Evolutionary conservation across 345 rosid species (phyloP).

Genomic region (Populus ilicifolia): DNA sequence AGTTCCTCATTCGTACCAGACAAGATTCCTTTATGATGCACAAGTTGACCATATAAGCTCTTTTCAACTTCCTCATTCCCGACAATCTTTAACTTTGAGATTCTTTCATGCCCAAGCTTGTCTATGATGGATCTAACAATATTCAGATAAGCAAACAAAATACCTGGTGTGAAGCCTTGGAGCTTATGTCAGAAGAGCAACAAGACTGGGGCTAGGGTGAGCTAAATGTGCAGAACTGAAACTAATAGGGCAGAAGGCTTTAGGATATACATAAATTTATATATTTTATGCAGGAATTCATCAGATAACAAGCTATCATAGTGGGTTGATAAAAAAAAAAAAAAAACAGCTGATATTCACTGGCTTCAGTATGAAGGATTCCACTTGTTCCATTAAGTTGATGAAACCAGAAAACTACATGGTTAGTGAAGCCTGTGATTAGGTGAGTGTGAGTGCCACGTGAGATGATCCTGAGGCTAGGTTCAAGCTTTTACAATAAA

Average conservation of each 20-base stretch:
- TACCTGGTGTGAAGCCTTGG: neutral
- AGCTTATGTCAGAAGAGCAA: too few relatives aligned
- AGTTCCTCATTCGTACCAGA: slow-evolving; percentile 67
- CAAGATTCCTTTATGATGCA: slow-evolving; percentile 50
- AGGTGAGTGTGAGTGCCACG: neutral
- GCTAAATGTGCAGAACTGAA: slow-evolving; percentile 6
- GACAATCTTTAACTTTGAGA: slow-evolving; percentile 53
- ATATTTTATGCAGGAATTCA: too few relatives aligned
- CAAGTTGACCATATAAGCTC: slow-evolving; percentile 82
- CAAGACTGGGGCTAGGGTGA: too few relatives aligned
- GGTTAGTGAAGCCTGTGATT: neutral
- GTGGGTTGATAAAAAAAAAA: too few relatives aligned
- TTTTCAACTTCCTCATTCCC: slow-evolving; percentile 62
- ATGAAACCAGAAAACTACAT: neutral
- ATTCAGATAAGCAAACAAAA: slow-evolving; percentile 7
- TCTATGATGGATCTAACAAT: slow-evolving; percentile 58
- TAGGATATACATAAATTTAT: neutral
- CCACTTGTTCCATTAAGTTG: neutral
- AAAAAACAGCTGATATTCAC: too few relatives aligned
- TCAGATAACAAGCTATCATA: too few relatives aligned
- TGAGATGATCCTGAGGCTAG: neutral
- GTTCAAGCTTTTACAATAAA: too few relatives aligned
- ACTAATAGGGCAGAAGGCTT: neutral
- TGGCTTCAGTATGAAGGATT: neutral
- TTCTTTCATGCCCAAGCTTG: slow-evolving; percentile 75